These are phyloP conservation scores for Fusarium sp. DNA, from an alignment of 2,329 filamentous ascomycete genomes.

Conservation along the genomic window DNA sequence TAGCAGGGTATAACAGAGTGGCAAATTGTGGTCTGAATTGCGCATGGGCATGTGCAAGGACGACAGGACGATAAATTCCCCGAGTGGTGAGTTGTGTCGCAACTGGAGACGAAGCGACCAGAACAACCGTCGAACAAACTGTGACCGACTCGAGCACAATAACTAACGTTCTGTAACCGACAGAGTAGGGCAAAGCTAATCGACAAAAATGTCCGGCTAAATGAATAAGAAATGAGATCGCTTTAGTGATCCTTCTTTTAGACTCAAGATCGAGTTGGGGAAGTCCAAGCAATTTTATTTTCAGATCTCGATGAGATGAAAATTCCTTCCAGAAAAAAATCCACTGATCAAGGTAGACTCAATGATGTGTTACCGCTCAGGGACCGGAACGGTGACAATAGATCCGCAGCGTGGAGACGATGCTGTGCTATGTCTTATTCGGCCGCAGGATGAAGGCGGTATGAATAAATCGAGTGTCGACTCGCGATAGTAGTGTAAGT, in stretches of 20 bases:
- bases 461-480: conserved; percentile 35
- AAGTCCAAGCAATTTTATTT: conserved; percentile 20
- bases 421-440: conserved; percentile 41
- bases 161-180: not conserved
- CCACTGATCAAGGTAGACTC: conserved; percentile 36
- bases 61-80: conserved; percentile 45
- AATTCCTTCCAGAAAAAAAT: conserved; percentile 33
- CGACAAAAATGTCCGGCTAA: conserved; percentile 6
- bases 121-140: conserved; percentile 22
- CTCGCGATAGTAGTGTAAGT: conserved; percentile 32
- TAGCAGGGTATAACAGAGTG: conserved; percentile 44
- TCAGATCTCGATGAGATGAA: conserved; percentile 40
- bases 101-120: conserved; percentile 26
- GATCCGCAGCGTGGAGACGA: conserved; percentile 44
- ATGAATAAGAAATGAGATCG: conserved; percentile 15
- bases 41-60: conserved; percentile 45
- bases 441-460: conserved; percentile 36
- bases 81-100: conserved; percentile 26
- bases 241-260: conserved; percentile 22
- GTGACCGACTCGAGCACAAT: conserved; percentile 12
- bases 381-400: conserved; percentile 36
- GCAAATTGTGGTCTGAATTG: conserved; percentile 43
- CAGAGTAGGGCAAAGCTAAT: conserved; percentile 15
- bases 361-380: conserved; percentile 43
- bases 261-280: conserved; percentile 28